phyloP scores from a whole-genome alignment of 2,329 filamentous ascomycete genomes.

The Daldinia eschscholtzii region DNA sequence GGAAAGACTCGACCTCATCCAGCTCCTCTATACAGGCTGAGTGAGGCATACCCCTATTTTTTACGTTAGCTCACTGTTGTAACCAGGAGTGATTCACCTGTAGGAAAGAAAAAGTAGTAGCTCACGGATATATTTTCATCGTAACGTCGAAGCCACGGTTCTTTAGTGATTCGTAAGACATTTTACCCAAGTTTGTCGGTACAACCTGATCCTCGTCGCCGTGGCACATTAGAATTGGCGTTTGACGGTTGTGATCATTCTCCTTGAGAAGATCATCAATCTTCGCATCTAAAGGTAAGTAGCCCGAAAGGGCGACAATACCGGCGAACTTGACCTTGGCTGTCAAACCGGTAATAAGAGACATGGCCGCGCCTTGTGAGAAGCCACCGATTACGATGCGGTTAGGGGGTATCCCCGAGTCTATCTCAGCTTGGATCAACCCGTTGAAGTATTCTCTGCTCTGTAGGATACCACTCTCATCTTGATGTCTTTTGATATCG shows the following conservation, averaged over 20 bases:
- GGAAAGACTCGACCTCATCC: conserved; percentile 78
- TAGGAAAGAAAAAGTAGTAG: conserved; percentile 8
- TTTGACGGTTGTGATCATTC: conserved; percentile 75
- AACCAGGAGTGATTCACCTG: background rate
- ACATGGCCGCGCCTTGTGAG: conserved; percentile 89
- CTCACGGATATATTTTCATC: conserved; percentile 81
- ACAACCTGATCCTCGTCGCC: conserved; percentile 84
- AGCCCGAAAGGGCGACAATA: conserved; percentile 86
- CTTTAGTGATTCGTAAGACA: conserved; percentile 75
- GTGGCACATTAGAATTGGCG: conserved; percentile 90
- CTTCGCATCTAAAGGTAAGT: conserved; percentile 77
- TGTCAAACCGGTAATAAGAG: conserved; percentile 83
- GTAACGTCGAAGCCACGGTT: conserved; percentile 78
- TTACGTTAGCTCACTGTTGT: conserved; percentile 13
- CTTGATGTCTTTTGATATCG: conserved; percentile 54
- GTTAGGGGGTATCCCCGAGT: conserved; percentile 81
- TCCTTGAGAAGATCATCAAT: conserved; percentile 68
- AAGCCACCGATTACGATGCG: conserved; percentile 90
- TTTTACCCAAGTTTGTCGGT: conserved; percentile 73
- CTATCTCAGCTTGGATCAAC: conserved; percentile 84
- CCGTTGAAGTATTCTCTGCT: conserved; percentile 81
- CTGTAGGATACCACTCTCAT: conserved; percentile 79
- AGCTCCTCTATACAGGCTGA: conserved; percentile 83
- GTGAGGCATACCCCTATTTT: conserved; percentile 75
- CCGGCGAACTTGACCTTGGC: conserved; percentile 81